phyloP scores from a whole-genome alignment of 176 grass and related monocot genomes.

The Pharus latifolius region DNA sequence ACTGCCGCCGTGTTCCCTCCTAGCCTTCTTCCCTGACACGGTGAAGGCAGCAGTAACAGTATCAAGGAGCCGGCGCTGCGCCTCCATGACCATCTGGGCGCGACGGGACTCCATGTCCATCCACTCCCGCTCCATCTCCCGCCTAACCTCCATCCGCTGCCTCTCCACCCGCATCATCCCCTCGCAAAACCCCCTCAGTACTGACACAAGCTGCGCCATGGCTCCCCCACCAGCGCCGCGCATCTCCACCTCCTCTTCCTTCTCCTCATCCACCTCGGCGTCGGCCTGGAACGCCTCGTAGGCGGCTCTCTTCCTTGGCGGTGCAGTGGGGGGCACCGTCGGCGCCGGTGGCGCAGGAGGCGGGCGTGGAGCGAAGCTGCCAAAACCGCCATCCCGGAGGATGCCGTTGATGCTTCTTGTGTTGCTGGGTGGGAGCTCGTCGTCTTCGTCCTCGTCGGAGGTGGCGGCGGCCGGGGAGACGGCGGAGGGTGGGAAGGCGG shows the following conservation, averaged over 20 bases:
- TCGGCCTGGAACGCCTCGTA: constrained; percentile 29
- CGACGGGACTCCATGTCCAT: constrained; percentile 67
- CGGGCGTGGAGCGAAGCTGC: constrained; percentile 20
- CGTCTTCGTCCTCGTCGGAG: constrained; percentile 26
- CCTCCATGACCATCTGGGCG: constrained; percentile 49
- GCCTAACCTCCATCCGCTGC: constrained; percentile 60
- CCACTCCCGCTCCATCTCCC: constrained; percentile 71
- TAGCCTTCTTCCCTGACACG: constrained; percentile 49
- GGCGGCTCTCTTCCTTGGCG: constrained; percentile 37
- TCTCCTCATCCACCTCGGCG: constrained; percentile 21
- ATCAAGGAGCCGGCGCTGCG: constrained; percentile 46
- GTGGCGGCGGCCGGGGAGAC: constrained; percentile 9
- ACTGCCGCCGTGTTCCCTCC: constrained; percentile 36
- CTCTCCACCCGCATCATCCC: constrained; percentile 62
- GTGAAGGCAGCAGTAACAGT: constrained; percentile 19
- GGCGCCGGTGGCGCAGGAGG: constrained; percentile 12
- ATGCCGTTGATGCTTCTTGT: constrained; percentile 70
- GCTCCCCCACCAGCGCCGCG: not conserved
- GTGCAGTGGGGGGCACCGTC: constrained; percentile 29
- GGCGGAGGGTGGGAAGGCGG: constrained; percentile 2
- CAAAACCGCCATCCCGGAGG: constrained; percentile 35
- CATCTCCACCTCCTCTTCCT: constrained; percentile 26
- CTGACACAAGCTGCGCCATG: constrained; percentile 22
- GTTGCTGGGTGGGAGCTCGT: constrained; percentile 41
- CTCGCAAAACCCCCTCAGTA: constrained; percentile 57